Evolutionary conservation across 495 filamentous ascomycete genomes (phyloP), one percentile per base, ranked within the genome.

Genomic region (Polyplosphaeria fusca): DNA sequence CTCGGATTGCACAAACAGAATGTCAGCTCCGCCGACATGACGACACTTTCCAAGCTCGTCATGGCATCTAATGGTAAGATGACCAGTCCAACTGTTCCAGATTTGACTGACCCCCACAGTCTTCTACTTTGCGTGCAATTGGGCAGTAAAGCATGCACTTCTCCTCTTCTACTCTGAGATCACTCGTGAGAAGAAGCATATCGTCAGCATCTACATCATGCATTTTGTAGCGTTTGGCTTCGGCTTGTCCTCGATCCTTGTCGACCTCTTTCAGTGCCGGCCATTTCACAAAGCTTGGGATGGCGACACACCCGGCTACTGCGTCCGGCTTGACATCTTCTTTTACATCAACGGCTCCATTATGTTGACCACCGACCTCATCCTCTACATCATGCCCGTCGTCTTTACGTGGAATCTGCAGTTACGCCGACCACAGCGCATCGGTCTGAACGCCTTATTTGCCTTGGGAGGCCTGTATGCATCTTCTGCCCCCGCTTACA

Each of bases 81-180:
- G n/a, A n/a, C n/a, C n/a, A n/a, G n/a, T n/a, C n/a, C n/a, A n/a
- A n/a, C n/a, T n/a, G n/a, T n/a, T n/a, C n/a, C n/a, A n/a, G n/a
- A n/a, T n/a, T n/a, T n/a, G n/a, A n/a, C n/a, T n/a, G n/a, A n/a
- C n/a, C n/a, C n/a, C n/a, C n/a, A n/a, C n/a, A n/a, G 24, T 24
- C 46, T 62, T 62, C 45, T 62, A 62, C 52, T 62, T 62, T 38
- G 7, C 19, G 11, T 62, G 59, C 46, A 62, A 62, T 35, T 62
- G 59, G 59, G 45, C 47, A 4, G 59, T 62, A 45, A 62, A 62
- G 41, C 59, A 62, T 27, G 59, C 59, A 1, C 47, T 62, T n/a
- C 59, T 62, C 16, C 47, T 62, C 52, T 62, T 62, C 59, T 62
- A 62, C 47, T 16, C 40, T 14, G 51, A 55, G 25, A 56, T 62